A percentile compares a stretch with the other conserved stretches of the same genome.
Conservation (phyloP, 2,329 filamentous ascomycete species). For the Colletotrichum australisinense region DNA sequence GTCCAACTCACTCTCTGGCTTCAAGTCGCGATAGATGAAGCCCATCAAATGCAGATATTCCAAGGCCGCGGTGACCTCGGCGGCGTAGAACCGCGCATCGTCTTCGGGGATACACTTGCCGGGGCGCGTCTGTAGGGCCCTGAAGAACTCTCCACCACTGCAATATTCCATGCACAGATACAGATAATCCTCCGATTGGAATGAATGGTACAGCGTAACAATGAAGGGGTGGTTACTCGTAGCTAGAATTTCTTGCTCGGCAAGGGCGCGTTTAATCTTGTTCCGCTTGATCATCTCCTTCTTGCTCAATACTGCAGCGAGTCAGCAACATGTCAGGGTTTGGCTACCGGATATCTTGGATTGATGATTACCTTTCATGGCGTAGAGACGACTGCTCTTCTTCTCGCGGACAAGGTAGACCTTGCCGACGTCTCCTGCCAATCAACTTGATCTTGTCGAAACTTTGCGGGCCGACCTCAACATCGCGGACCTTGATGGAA, state of each 20-base stretch:
- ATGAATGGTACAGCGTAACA: slow-evolving; percentile 97
- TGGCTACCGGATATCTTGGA: background rate
- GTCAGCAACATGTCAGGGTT: slow-evolving; percentile 47
- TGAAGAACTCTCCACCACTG: slow-evolving; percentile 98
- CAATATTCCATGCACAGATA: slow-evolving; percentile 99
- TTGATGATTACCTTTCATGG: slow-evolving; percentile 88
- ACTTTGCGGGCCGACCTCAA: slow-evolving; percentile 93
- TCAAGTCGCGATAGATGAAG: slow-evolving; percentile 98
- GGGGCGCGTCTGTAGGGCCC: slow-evolving; percentile 93
- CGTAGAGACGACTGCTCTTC: slow-evolving; percentile 94
- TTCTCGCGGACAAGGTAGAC: slow-evolving; percentile 98
- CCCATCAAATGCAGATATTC: slow-evolving; percentile 99
- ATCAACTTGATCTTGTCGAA: slow-evolving; percentile 99
- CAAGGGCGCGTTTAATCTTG: slow-evolving; percentile 98
- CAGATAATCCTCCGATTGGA: slow-evolving; percentile 98
- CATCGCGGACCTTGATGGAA: slow-evolving; percentile 97
- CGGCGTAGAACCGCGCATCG: slow-evolving; percentile 95
- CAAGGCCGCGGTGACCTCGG: slow-evolving; percentile 94
- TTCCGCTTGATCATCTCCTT: slow-evolving; percentile 99
- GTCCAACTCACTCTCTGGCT: slow-evolving; percentile 87
- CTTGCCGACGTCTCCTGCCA: slow-evolving; percentile 97
- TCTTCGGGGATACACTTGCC: slow-evolving; percentile 98
- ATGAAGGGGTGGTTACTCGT: slow-evolving; percentile 99
- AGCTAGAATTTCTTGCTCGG: slow-evolving; percentile 96
- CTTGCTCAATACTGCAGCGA: slow-evolving; percentile 86